A percentile compares a stretch with the other conserved stretches of the same genome.
These are phyloP conservation scores for Colletotrichum liaoningense DNA, from an alignment of 2,329 filamentous ascomycete species.

Conservation along the genomic window DNA sequence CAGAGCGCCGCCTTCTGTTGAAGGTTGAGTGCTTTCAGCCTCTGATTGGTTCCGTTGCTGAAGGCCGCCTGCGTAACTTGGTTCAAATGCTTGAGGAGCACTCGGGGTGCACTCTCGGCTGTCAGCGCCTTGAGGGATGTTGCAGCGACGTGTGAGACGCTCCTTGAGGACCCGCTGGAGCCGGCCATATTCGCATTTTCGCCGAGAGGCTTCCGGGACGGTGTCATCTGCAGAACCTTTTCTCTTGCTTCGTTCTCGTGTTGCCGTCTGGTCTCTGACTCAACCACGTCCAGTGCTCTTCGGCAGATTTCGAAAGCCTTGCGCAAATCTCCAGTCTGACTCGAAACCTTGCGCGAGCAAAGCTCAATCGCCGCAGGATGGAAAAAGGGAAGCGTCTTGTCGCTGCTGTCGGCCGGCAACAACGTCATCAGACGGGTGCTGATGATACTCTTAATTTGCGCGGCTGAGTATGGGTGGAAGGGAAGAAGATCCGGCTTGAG, in stretches of 20 bases:
- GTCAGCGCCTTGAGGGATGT: constrained; percentile 73
- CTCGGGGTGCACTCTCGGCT: constrained; percentile 84
- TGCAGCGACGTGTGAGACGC: constrained; percentile 59
- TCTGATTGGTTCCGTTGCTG: constrained; percentile 86
- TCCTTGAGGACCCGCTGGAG: constrained; percentile 50
- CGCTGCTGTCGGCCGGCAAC: constrained; percentile 66
- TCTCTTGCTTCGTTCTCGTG: constrained; percentile 73
- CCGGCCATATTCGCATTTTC: constrained; percentile 82
- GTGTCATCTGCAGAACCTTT: constrained; percentile 68
- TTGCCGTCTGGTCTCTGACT: constrained; percentile 82
- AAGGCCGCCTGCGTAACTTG: constrained; percentile 91
- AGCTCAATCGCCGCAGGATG: constrained; percentile 95
- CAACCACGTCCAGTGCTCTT: constrained; percentile 88
- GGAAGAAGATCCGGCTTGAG: constrained; percentile 90
- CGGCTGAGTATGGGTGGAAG: constrained; percentile 90
- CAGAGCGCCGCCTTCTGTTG: constrained; percentile 97
- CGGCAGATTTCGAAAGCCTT: constrained; percentile 96
- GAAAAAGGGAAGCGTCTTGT: constrained; percentile 80
- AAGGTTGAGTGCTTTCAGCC: constrained; percentile 88
- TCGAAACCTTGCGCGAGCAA: constrained; percentile 93
- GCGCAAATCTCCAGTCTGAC: constrained; percentile 92
- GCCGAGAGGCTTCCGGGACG: constrained; percentile 80
- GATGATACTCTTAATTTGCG: constrained; percentile 89
- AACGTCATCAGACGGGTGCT: constrained; percentile 84
- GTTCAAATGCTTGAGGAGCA: constrained; percentile 90